A percentile compares a stretch with the other conserved stretches of the same genome.
Conservation (phyloP, 2,329 filamentous ascomycete species). For the Penicillium sclerotiorum region DNA sequence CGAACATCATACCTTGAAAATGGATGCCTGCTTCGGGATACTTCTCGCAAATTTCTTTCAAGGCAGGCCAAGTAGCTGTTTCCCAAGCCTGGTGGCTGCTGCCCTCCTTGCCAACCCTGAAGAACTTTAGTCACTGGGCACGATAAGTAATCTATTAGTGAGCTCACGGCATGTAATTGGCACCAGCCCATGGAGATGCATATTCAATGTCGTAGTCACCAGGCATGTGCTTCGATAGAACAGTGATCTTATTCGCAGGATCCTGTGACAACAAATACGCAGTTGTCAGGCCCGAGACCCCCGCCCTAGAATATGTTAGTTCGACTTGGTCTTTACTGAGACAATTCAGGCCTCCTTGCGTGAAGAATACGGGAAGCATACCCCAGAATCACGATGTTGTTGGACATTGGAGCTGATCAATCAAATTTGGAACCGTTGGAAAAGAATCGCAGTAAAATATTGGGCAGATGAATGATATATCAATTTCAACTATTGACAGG, state of each 20-base stretch:
- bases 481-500: too few species aligned
- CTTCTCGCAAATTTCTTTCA: slow-evolving; percentile 62
- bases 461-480: background rate
- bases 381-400: slow-evolving; percentile 46
- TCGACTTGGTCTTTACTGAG: slow-evolving; percentile 9
- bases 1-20: slow-evolving; percentile 66
- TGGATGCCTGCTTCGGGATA: slow-evolving; percentile 79
- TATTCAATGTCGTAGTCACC: slow-evolving; percentile 93
- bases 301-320: slow-evolving; percentile 56
- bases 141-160: background rate
- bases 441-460: too few species aligned
- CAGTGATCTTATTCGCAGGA: slow-evolving; percentile 62
- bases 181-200: slow-evolving; percentile 85
- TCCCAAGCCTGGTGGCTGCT: slow-evolving; percentile 57
- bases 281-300: slow-evolving; percentile 67
- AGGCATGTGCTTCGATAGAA: slow-evolving; percentile 87
- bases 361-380: slow-evolving; percentile 21
- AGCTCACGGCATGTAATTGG: slow-evolving; percentile 74
- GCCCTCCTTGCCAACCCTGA: slow-evolving; percentile 43
- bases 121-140: background rate
- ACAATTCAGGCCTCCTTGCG: slow-evolving; percentile 7
- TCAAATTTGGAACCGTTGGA: background rate
- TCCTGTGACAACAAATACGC: slow-evolving; percentile 64
- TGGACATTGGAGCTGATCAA: slow-evolving; percentile 31
- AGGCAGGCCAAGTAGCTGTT: slow-evolving; percentile 64